phyloP scores from a whole-genome alignment of 2,329 filamentous ascomycete genomes.

The Thyridium curvatum region DNA sequence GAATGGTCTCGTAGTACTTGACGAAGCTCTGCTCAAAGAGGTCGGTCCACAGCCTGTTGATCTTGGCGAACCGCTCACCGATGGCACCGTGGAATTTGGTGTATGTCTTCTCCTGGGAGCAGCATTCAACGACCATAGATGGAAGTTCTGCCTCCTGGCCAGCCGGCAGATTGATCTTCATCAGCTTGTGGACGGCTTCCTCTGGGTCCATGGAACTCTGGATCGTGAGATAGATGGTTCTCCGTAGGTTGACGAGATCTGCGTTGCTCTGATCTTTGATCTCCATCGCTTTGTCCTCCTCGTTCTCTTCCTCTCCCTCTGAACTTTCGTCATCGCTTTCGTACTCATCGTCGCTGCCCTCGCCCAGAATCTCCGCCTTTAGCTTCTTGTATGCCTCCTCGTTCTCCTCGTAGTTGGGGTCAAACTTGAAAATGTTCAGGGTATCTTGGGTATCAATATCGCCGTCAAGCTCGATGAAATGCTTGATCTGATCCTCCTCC shows the following conservation, averaged over 20 bases:
- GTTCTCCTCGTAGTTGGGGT: conserved; percentile 82
- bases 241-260: conserved; percentile 85
- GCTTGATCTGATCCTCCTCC: conserved; percentile 97
- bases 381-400: conserved; percentile 86
- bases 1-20: conserved; percentile 95
- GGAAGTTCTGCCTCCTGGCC: conserved; percentile 87
- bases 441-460: conserved; percentile 79
- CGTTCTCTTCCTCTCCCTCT: conserved; percentile 65
- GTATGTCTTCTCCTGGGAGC: conserved; percentile 93
- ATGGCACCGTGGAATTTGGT: conserved; percentile 96
- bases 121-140: conserved; percentile 96
- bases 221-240: conserved; percentile 95
- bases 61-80: conserved; percentile 89
- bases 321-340: conserved; percentile 56
- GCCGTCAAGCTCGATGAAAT: conserved; percentile 75
- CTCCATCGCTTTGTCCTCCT: conserved; percentile 78
- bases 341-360: conserved; percentile 79
- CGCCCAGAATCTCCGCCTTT: conserved; percentile 89
- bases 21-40: conserved; percentile 86
- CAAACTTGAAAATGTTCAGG: conserved; percentile 93
- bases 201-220: conserved; percentile 96
- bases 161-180: conserved; percentile 82
- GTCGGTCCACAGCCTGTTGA: conserved; percentile 91
- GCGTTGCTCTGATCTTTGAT: conserved; percentile 98
- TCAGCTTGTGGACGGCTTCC: conserved; percentile 94